Percentiles rank a stretch among this genome's conserved stretches.
phyloP scores from a whole-genome alignment of 139 green algal genomes.

The Cymbomonas tetramitiformis region DNA sequence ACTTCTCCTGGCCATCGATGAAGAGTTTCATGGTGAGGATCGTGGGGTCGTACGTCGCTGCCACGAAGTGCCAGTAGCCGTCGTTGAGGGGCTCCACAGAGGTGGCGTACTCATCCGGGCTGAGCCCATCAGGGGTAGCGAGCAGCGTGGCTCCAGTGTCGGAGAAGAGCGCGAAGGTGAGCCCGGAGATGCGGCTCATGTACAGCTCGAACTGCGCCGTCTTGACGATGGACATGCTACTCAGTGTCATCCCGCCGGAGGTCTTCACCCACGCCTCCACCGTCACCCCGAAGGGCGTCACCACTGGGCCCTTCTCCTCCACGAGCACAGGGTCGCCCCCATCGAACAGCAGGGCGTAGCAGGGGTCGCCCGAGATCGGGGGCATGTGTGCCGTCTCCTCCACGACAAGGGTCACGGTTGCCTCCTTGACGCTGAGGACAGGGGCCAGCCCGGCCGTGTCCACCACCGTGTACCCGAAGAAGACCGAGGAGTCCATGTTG shows the following conservation, averaged over 20 bases:
- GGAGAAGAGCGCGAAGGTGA: constrained; percentile 5
- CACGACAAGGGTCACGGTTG: not conserved
- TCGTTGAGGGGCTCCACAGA: constrained; percentile 7
- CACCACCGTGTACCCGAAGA: not conserved
- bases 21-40: constrained; percentile 15
- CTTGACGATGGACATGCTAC: not conserved
- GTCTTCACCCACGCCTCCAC: constrained; percentile 12
- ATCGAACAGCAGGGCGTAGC: constrained; percentile 10
- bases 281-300: not conserved
- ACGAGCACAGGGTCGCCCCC: not conserved
- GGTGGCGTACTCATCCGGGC: too few relatives aligned
- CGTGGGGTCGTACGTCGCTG: constrained; percentile 7
- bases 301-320: too few relatives aligned
- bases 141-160: not conserved
- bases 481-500: not conserved
- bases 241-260: too few relatives aligned
- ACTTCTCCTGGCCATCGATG: constrained; percentile 1
- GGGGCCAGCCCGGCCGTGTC: not conserved
- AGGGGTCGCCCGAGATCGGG: constrained; percentile 9
- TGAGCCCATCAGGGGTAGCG: too few relatives aligned
- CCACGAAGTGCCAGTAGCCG: constrained; percentile 11
- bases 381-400: not conserved
- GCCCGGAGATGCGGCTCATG: not conserved
- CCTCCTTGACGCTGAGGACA: not conserved
- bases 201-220: constrained; percentile 1